Evolutionary conservation across 129 eudicot genomes (phyloP).

Genomic region (Smallanthus sonchifolius): DNA sequence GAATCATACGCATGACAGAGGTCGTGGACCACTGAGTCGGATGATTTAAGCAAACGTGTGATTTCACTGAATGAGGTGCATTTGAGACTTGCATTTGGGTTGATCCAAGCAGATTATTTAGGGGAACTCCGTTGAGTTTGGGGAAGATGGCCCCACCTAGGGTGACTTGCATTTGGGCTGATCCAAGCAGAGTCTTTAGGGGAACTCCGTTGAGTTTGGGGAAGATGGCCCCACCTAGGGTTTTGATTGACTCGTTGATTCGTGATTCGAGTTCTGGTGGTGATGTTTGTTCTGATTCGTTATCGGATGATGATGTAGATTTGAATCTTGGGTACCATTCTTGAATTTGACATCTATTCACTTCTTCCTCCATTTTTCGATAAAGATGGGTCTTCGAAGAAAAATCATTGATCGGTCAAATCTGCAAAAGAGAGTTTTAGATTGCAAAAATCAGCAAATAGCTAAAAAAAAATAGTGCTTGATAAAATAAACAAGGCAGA

Average conservation of each 20-base stretch:
- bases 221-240: conserved; percentile 76
- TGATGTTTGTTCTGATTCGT: conserved; percentile 57
- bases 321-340: conserved; percentile 82
- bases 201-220: conserved; percentile 94
- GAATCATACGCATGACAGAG: conserved; percentile 80
- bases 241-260: conserved; percentile 59
- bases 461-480: neutral
- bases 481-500: neutral
- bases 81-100: conserved; percentile 64
- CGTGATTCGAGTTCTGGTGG: conserved; percentile 48
- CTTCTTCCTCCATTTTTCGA: conserved; percentile 71
- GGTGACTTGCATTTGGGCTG: conserved; percentile 65
- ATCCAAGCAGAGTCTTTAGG: conserved; percentile 97
- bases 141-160: no score
- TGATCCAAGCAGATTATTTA: conserved; percentile 88
- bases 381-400: neutral
- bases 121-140: conserved; percentile 99
- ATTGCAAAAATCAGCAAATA: neutral
- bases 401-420: neutral
- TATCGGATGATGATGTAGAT: conserved; percentile 54
- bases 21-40: conserved; percentile 81
- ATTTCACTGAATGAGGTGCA: conserved; percentile 79
- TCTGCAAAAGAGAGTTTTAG: neutral
- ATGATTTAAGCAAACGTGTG: conserved; percentile 61
- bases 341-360: conserved; percentile 80